These are phyloP conservation scores for Boletus barrowsii DNA, from an alignment of 768 basidiomycete genomes.

Conservation along the genomic window DNA sequence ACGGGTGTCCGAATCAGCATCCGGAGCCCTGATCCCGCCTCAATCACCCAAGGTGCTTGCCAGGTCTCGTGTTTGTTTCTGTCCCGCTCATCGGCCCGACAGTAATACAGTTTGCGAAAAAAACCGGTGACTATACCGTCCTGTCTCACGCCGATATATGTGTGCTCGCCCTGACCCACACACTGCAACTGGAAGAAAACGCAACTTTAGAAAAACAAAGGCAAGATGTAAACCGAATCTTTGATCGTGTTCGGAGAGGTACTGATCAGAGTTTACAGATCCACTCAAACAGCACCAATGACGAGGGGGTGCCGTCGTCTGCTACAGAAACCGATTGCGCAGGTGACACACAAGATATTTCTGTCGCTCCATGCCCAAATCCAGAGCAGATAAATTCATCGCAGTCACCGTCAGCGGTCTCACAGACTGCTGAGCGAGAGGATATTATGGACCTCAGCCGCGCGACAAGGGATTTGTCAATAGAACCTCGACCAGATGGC, in stretches of 20 bases:
- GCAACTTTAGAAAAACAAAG: constrained; percentile 23
- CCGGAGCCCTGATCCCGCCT: constrained; percentile 63
- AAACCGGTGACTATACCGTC: constrained; percentile 93
- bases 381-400: background rate
- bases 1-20: constrained; percentile 75
- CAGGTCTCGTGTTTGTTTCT: background rate
- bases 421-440: background rate
- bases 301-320: background rate
- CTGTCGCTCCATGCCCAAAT: background rate
- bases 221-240: constrained; percentile 25
- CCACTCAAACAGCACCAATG: background rate
- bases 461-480: constrained; percentile 7
- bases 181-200: constrained; percentile 60
- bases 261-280: constrained; percentile 9
- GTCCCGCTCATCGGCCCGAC: constrained; percentile 16
- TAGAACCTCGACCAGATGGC: constrained; percentile 11
- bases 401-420: background rate
- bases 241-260: background rate
- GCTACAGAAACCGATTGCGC: background rate
- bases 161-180: constrained; percentile 84
- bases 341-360: constrained; percentile 5
- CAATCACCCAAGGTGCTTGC: constrained; percentile 59
- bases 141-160: constrained; percentile 89
- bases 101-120: constrained; percentile 92
- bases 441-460: constrained; percentile 13